Evolutionary conservation across 768 basidiomycete genomes (phyloP).

Genomic region (Lactarius hatsudake): DNA sequence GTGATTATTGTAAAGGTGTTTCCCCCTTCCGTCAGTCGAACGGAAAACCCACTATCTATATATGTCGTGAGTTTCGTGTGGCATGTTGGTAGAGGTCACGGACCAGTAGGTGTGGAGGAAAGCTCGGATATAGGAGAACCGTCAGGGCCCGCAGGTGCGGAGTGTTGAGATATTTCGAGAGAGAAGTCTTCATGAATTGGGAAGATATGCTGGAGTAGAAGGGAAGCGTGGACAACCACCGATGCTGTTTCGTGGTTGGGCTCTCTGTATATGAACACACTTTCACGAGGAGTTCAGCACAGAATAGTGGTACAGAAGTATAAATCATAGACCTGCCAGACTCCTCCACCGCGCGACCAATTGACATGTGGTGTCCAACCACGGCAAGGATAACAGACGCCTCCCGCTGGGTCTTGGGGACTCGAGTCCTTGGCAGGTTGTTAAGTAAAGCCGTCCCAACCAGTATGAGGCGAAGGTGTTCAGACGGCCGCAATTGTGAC

Average conservation of each 20-base stretch:
- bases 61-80: conserved; percentile 1
- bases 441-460: conserved; percentile 1
- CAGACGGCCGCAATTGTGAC: conserved; percentile 20
- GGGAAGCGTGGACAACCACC: background rate
- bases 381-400: conserved; percentile 11
- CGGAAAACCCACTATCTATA: conserved; percentile 13
- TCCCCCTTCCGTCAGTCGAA: conserved; percentile 14
- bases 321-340: conserved; percentile 17
- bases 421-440: background rate
- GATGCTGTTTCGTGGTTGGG: background rate
- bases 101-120: conserved; percentile 3
- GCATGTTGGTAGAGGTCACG: background rate
- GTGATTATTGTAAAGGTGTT: conserved; percentile 8
- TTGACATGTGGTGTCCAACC: conserved; percentile 4
- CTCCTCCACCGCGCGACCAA: background rate
- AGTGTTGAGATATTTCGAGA: conserved; percentile 22
- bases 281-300: conserved; percentile 5
- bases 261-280: conserved; percentile 20
- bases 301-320: background rate
- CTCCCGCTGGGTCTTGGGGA: background rate
- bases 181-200: conserved; percentile 21
- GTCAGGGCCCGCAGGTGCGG: background rate
- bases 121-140: background rate
- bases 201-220: conserved; percentile 19
- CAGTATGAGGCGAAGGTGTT: conserved; percentile 5